Evolutionary conservation across 2,329 filamentous ascomycete species (phyloP).

Genomic region (Monilinia polystroma): DNA sequence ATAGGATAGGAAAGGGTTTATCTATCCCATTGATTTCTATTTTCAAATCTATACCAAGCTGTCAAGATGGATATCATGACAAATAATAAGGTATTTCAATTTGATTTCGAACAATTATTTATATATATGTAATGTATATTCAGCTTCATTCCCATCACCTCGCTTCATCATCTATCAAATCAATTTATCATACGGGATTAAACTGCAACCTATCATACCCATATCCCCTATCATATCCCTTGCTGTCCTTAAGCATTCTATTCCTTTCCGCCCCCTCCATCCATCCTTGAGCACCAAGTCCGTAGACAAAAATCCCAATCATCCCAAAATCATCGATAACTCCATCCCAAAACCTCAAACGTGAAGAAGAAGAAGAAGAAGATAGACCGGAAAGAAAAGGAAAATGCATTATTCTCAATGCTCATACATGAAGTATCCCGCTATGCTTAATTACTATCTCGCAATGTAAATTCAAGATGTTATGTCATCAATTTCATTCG

Average conservation of each 20-base stretch:
- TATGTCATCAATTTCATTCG: neutral
- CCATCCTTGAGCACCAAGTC: neutral
- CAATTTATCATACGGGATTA: conserved; percentile 2
- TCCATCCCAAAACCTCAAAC: neutral
- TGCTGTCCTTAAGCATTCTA: neutral
- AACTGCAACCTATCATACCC: conserved; percentile 1
- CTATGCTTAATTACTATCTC: conserved; percentile 9
- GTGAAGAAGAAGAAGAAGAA: neutral
- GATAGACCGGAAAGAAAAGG: neutral
- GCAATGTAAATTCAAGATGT: neutral
- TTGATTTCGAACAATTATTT: conserved; percentile 9
- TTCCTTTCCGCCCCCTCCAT: neutral
- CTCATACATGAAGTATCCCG: conserved; percentile 11
- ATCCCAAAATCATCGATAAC: conserved; percentile 6
- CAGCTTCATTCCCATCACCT: neutral
- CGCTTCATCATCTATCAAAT: neutral
- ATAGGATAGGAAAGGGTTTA: too few species aligned
- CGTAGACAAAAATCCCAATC: neutral
- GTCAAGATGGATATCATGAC: too few species aligned
- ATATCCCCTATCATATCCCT: neutral
- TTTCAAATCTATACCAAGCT: too few species aligned
- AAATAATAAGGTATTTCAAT: too few species aligned
- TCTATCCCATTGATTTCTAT: too few species aligned
- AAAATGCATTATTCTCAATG: conserved; percentile 5
- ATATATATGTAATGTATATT: neutral